These are phyloP conservation scores for Crithidia expoeki DNA, from an alignment of 208 protist genomes.

Conservation along the genomic window DNA sequence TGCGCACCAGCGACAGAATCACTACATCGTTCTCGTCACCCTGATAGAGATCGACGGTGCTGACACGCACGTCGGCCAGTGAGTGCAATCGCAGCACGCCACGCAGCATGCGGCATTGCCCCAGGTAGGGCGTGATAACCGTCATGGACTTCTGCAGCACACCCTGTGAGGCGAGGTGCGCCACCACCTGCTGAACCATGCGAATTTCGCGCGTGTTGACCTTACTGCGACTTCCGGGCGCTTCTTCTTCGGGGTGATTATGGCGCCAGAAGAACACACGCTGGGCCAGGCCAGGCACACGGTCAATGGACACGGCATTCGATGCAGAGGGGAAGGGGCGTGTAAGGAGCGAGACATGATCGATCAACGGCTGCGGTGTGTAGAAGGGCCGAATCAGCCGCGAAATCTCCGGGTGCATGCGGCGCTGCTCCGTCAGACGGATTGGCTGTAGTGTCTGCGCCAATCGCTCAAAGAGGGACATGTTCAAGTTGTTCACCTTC, in stretches of 20 bases:
- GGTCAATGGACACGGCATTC: slow-evolving; percentile 34
- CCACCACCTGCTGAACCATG: slow-evolving; percentile 78
- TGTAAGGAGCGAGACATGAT: slow-evolving; percentile 54
- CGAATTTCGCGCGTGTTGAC: slow-evolving; percentile 83
- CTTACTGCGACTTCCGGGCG: slow-evolving; percentile 82
- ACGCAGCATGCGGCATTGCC: slow-evolving; percentile 86
- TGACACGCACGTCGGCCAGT: slow-evolving; percentile 77
- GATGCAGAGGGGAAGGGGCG: slow-evolving; percentile 67
- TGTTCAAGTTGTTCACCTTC: slow-evolving; percentile 84
- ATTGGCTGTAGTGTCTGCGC: slow-evolving; percentile 52
- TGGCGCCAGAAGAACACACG: slow-evolving; percentile 92
- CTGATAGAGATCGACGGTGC: slow-evolving; percentile 96
- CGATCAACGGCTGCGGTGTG: slow-evolving; percentile 59
- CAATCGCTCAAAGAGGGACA: slow-evolving; percentile 92
- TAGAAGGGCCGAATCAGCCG: slow-evolving; percentile 90
- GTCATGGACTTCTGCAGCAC: slow-evolving; percentile 91
- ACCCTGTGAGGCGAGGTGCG: slow-evolving; percentile 80
- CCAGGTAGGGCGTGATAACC: slow-evolving; percentile 95
- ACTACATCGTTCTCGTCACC: slow-evolving; percentile 96
- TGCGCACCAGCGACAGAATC: slow-evolving; percentile 94
- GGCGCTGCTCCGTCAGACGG: slow-evolving; percentile 88
- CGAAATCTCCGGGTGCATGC: slow-evolving; percentile 90
- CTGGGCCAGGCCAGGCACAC: slow-evolving; percentile 69
- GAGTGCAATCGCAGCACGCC: slow-evolving; percentile 71
- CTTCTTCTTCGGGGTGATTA: slow-evolving; percentile 79